phyloP scores from a whole-genome alignment of 441 rosid species.

The Populus tomentosa region DNA sequence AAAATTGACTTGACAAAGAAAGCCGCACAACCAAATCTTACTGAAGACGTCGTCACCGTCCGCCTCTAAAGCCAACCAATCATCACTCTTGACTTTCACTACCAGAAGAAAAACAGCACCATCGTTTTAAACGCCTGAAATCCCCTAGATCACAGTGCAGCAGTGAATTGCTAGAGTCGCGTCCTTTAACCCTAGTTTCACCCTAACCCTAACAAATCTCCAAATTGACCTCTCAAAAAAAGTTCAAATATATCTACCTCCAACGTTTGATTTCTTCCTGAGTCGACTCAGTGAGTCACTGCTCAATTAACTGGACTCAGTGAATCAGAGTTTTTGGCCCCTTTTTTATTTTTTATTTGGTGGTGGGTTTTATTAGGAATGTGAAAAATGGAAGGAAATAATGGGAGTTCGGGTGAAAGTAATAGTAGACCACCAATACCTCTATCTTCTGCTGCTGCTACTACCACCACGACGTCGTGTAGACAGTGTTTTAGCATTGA shows the following conservation, averaged over 20 bases:
- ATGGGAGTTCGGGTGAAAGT: slow-evolving; percentile 51
- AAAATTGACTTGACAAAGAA: not conserved
- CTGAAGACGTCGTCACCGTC: not conserved
- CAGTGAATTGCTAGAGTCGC: not conserved
- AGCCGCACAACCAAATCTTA: not conserved
- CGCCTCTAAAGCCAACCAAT: not conserved
- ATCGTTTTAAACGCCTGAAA: not conserved
- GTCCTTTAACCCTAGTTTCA: not conserved
- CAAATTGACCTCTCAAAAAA: not conserved
- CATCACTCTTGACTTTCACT: not conserved
- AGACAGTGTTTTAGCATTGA: slow-evolving; percentile 30
- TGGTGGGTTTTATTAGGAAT: slow-evolving; percentile 13
- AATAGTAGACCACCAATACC: slow-evolving; percentile 64
- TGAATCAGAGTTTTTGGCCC: not conserved
- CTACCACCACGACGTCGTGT: slow-evolving; percentile 2
- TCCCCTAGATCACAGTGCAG: not conserved
- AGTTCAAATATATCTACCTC: not conserved
- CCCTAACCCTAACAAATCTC: slow-evolving; percentile 4
- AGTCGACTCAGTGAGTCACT: not conserved
- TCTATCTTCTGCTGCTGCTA: slow-evolving; percentile 15
- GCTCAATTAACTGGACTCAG: not conserved
- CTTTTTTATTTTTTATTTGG: not conserved
- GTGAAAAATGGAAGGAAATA: slow-evolving; percentile 57
- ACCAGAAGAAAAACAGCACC: not conserved
- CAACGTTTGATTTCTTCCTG: not conserved